Evolutionary conservation across 2,329 filamentous ascomycete species (phyloP), one percentile per base, ranked within the genome.

Genomic region (Aspergillus novoparasiticus): DNA sequence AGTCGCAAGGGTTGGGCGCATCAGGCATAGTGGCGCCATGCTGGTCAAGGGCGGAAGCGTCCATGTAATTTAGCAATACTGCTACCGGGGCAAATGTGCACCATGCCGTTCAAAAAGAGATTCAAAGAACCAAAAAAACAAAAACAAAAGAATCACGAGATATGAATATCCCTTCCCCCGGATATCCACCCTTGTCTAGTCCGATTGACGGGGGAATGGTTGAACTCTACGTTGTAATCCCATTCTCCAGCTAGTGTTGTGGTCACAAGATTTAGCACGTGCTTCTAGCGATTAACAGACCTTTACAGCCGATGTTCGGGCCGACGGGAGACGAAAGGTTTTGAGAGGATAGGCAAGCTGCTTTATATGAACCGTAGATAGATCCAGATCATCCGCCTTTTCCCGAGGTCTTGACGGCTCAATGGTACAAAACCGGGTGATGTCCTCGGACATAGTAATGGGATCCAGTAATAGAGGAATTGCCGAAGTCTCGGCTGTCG

Each of bases 31-130:
- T 54, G 63, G 66, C 64, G 67, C 67, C 66, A 58, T 72, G 68
- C 69, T 70, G 69, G 69, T 68, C 62, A 67, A 70, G 63, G 68
- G 65, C 65, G 61, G 64, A 68, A 66, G 62, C 48, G 64, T 71
- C 68, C 65, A 72, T 75, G 73, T 74, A 75, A 71, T 73, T 67
- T 74, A 74, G 71, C 69, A 66, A 66, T 58, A 60, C 48, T 70
- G 68, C 62, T 66, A 66, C 60, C 32, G 62, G 62, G 64, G 51
- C 55, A 55, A 41, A 58, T 50, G 56, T 65, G 59, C 62, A 48
- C 34, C 51, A 65, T 61, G 62, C 60, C 61, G 64, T 65, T 59
- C 61, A 43, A 57, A 59, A 59, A 48, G 21, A 48, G 57, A 61
- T 64, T 57, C 53, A 63, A 61, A 64, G 62, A 66, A 65, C 55